Conservation (phyloP, 495 filamentous ascomycete genomes). For the Tuber brumale region DNA sequence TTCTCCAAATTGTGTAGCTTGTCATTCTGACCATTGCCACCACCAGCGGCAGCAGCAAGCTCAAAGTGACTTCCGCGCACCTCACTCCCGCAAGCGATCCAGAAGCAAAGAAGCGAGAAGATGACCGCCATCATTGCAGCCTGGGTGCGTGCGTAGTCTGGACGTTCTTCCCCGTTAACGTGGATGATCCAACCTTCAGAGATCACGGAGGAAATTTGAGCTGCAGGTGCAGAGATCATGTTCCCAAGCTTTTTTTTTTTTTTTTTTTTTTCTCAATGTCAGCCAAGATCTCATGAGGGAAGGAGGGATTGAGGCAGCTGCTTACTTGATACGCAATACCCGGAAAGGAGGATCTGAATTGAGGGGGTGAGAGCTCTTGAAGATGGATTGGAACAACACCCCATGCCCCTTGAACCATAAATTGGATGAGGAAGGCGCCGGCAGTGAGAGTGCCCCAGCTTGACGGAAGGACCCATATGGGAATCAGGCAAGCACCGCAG, state of each 20-base stretch:
- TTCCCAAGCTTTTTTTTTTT: constrained; percentile 54
- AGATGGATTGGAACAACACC: constrained; percentile 73
- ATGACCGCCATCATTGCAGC: constrained; percentile 62
- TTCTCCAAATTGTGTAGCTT: constrained; percentile 21
- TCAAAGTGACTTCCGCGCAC: constrained; percentile 64
- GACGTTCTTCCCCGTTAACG: constrained; percentile 48
- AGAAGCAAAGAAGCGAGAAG: constrained; percentile 50
- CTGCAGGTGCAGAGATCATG: constrained; percentile 65
- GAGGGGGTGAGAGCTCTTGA: constrained; percentile 67
- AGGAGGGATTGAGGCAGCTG: background rate
- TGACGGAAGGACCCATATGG: constrained; percentile 63
- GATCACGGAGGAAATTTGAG: constrained; percentile 65
- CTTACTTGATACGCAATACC: constrained; percentile 55
- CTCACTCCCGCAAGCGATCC: constrained; percentile 58
- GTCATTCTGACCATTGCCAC: constrained; percentile 40
- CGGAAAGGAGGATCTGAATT: constrained; percentile 64
- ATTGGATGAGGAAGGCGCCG: constrained; percentile 68
- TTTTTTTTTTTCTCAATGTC: background rate
- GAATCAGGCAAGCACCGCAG: constrained; percentile 56
- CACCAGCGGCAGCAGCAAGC: constrained; percentile 52
- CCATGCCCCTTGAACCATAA: constrained; percentile 72
- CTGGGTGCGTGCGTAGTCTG: constrained; percentile 63
- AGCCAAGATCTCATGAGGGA: background rate
- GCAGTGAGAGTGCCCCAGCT: constrained; percentile 54
- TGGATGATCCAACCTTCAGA: constrained; percentile 52